Conservation (phyloP, 441 rosid genomes). For the Bruguiera hainesii region DNA sequence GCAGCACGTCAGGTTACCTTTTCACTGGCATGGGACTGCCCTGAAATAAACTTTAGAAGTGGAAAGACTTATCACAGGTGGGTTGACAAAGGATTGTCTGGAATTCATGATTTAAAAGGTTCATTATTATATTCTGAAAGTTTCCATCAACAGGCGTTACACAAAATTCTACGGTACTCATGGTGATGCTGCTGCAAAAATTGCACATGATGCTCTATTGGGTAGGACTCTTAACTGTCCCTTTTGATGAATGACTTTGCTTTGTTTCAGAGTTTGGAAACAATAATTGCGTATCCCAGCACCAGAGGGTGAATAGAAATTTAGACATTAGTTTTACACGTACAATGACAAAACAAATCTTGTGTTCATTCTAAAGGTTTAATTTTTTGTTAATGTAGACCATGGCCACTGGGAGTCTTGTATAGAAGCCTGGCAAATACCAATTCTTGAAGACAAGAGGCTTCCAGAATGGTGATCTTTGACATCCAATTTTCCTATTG, state of each 20-base stretch:
- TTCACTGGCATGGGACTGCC: slow-evolving; percentile 95
- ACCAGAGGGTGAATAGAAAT: background rate
- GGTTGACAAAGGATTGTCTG: background rate
- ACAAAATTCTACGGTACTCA: slow-evolving; percentile 70
- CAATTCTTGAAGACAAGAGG: slow-evolving; percentile 81
- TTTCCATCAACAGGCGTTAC: slow-evolving; percentile 56
- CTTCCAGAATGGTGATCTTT: slow-evolving; percentile 75
- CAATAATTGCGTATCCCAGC: background rate
- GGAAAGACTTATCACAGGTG: slow-evolving; percentile 79
- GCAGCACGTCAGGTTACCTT: slow-evolving; percentile 53
- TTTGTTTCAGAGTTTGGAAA: background rate
- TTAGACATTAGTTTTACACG: slow-evolving; percentile 6
- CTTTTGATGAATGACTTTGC: background rate
- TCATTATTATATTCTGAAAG: slow-evolving; percentile 21
- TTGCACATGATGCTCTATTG: slow-evolving; percentile 78
- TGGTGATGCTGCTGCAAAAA: slow-evolving; percentile 75
- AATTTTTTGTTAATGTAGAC: slow-evolving; percentile 32
- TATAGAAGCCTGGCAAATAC: slow-evolving; percentile 90
- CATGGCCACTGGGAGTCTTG: slow-evolving; percentile 75
- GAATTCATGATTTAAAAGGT: slow-evolving; percentile 11
- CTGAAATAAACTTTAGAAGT: slow-evolving; percentile 56
- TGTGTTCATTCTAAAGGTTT: background rate
- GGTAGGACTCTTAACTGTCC: slow-evolving; percentile 35
- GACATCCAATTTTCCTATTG: slow-evolving; percentile 7
- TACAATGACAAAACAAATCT: background rate